Evolutionary conservation across 2,329 filamentous ascomycete genomes (phyloP), one percentile per base, ranked within the genome.

Genomic region (Plenodomus biglobosus): DNA sequence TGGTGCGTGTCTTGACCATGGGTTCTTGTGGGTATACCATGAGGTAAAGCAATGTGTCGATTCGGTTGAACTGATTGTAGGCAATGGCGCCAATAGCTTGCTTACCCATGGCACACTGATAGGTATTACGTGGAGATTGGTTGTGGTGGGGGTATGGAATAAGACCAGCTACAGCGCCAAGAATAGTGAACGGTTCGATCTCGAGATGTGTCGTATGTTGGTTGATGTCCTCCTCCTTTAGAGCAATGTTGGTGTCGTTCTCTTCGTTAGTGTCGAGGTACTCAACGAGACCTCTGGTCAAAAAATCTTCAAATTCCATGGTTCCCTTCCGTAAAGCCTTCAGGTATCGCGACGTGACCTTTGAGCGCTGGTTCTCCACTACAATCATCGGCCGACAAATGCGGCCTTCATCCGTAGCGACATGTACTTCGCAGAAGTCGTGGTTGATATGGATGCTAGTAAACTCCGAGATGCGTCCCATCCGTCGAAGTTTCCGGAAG

Each of bases 71-170:
- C 72, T 99, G 94, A 69, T 99, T 99, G 69, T 96, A 95, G 15
- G 92, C 94, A 68, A 99, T 97, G 27, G 92, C 92, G 27, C 94
- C 94, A 70, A 99, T 97, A 34, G 94, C 94, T 87, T 99, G 94
- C 76, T 99, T 99, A 82, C 94, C 94, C 94, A 99, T 99, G 75
- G 94, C 94, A 76, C 92, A 96, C 79, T 97, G 92, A 68, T 99
- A 99, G 0, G 94, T 99, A 70, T 99, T 99, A 80, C 94, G 83
- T 8, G 94, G 94, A 15, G 95, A 99, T 72, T 99, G 94, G 73
- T 99, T 99, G 78, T 99, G 94, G 71, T 99, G 94, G 8, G 94
- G 94, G 67, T 97, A 99, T 3, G 94, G 94, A 69, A 99, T 99
- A 32, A 99, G 79, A 37, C 94, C 94, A 34, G 94, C 94, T 20